A percentile compares a stretch with the other conserved stretches of the same genome.
Evolutionary conservation across 2,329 filamentous ascomycete species (phyloP).

Genomic region (Nemania serpens): DNA sequence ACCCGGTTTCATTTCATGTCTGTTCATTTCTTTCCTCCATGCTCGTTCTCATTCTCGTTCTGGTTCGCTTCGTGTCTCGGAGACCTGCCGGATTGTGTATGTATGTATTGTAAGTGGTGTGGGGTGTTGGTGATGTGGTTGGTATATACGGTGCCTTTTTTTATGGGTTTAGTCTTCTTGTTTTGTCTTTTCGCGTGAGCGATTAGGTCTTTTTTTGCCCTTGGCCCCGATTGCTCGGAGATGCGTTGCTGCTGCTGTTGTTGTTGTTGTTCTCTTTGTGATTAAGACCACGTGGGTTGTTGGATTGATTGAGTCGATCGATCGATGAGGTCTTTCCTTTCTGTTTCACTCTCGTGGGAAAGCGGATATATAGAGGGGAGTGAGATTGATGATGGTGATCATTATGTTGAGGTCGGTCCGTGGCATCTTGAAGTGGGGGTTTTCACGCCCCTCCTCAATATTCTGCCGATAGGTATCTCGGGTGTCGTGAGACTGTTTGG

Average conservation of each 20-base stretch:
- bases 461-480: slow-evolving; percentile 11
- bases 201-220: slow-evolving; percentile 28
- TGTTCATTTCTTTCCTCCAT: too few species aligned
- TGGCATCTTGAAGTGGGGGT: too few species aligned
- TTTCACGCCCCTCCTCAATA: background rate
- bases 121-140: background rate
- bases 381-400: too few species aligned
- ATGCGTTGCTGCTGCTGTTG: too few species aligned
- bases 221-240: slow-evolving; percentile 28
- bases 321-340: background rate
- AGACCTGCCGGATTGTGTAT: slow-evolving; percentile 1
- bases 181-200: slow-evolving; percentile 21
- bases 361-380: slow-evolving; percentile 12
- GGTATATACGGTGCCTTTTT: slow-evolving; percentile 13
- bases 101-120: background rate
- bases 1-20: too few species aligned
- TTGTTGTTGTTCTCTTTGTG: slow-evolving; percentile 16
- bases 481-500: slow-evolving; percentile 30
- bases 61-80: slow-evolving; percentile 1
- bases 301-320: slow-evolving; percentile 9
- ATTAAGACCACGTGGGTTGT: slow-evolving; percentile 26
- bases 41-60: too few species aligned
- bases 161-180: background rate
- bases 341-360: slow-evolving; percentile 30
- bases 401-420: background rate